phyloP scores from a whole-genome alignment of 2,329 filamentous ascomycete genomes.

The Fusarium bulbicola region DNA sequence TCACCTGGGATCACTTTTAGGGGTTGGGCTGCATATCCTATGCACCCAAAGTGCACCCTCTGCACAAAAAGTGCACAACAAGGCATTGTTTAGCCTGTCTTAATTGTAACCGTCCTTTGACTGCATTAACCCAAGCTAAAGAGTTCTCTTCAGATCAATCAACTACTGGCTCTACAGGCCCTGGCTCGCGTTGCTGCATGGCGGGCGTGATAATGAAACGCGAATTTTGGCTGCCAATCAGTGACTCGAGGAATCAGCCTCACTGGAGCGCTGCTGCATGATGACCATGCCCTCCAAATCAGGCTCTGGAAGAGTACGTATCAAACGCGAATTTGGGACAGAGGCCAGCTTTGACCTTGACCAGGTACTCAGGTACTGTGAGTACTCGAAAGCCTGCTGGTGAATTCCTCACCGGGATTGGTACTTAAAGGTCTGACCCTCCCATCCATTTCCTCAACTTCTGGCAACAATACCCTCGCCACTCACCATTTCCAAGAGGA shows the following conservation, averaged over 20 bases:
- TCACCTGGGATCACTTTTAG: no score
- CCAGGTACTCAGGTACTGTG: no score
- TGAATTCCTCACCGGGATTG: background rate
- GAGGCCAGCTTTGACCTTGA: background rate
- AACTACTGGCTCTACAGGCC: no score
- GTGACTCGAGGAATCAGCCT: fast-evolving
- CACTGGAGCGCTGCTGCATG: background rate
- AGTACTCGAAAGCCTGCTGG: background rate
- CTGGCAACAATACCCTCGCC: fast-evolving
- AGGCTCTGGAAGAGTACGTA: background rate
- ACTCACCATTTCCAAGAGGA: fast-evolving
- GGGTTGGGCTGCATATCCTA: no score
- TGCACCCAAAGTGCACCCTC: no score
- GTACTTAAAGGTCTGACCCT: background rate
- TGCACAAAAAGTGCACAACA: no score
- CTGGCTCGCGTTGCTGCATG: fast-evolving
- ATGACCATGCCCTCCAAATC: no score
- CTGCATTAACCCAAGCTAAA: no score
- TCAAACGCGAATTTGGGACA: background rate
- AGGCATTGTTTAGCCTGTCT: no score
- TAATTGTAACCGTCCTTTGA: no score
- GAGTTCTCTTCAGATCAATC: no score
- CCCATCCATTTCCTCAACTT: background rate
- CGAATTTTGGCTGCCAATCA: constrained; percentile 1
- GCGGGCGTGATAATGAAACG: fast-evolving